Base-by-base conservation (phyloP, 495 filamentous ascomycete genomes). In the Chaetomium tenue region DNA sequence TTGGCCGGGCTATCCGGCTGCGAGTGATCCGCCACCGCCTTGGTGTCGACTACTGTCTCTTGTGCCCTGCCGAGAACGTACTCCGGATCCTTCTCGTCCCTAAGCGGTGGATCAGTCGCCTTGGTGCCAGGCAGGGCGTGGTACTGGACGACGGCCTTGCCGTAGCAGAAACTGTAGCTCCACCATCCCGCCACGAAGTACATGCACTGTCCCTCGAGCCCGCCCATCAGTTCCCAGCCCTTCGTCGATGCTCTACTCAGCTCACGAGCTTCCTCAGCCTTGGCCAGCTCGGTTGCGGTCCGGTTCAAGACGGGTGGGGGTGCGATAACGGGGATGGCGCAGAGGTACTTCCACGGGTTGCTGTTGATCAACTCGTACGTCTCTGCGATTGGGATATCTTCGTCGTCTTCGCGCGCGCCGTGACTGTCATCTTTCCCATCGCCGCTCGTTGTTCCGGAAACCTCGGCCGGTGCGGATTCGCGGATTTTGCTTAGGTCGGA, bases 111-210 rank as follows among this genome's bases (percentile, higher is more conserved):
- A 0, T 86, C 83, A 6, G 87, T 88, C 33, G 23, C 18, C 26
- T 75, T 77, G 70, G 33, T 44, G 57, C 85, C 76, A 0, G 92
- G 85, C 58, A 92, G 78, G 58, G 90, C 90, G 77, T 98, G 94
- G 76, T 96, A 98, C 73, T 98, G 94, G 66, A 89, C 90, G 39
- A 98, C 87, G 60, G 90, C 86, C 50, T 85, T 82, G 70, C 90
- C 89, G 78, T 97, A 96, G 79, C 94, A 98, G 78, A 96, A 98
- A 39, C 86, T 88, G 74, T 98, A 98, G 60, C 88, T 92, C 94
- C 94, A 98, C 94, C 94, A 98, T 4, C 93, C 94, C 1, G 85
- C 89, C 52, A 91, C 82, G 75, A 89, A 97, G 77, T 96, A 97
- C 66, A 98, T 83, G 78, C 94, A 98, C 47, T 85, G 81, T 11